Base-by-base conservation (phyloP, 2,329 filamentous ascomycete species). In the Fusarium sp. region DNA sequence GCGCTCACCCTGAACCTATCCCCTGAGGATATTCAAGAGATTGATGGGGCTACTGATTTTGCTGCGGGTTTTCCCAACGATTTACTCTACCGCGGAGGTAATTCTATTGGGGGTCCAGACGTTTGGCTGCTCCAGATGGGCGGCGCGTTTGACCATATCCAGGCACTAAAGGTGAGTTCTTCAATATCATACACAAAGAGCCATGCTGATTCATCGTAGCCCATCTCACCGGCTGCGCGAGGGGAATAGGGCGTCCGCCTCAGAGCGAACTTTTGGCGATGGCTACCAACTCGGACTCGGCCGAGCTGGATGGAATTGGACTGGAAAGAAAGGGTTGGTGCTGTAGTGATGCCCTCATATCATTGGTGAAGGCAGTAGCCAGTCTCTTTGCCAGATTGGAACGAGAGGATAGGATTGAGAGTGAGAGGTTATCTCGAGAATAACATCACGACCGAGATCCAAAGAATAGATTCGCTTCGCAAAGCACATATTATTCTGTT, bases 51-150 rank as follows among this genome's bases (percentile, higher is more conserved):
- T 0, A 84, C 83, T 38, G 82, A 83, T 0, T 92, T 93, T 69
- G 88, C 93, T 53, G 75, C 88, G 41, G 91, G 91, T 1, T 94
- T 93, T 79, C 92, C 92, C 0, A 81, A 84, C 67, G 88, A 83
- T 76, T 88, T 93, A 72, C 78, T 92, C 6, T 86, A 83, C 77
- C 80, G 80, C 4, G 70, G 76, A 6, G 78, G 81, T 26, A 73
- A 80, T 12, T 80, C 82, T 2, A 77, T 80, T 7, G 78, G 83
- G 35, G 77, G 78, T 1, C 79, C 81, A 44, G 78, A 87, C 12
- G 81, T 86, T 18, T 83, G 81, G 78, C 72, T 88, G 20, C 67
- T 86, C 32, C 75, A 75, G 50, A 83, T 85, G 78, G 86, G 81
- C 14, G 88, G 84, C 14, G 79, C 78, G 3, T 86, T 82, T 57